These are phyloP conservation scores for Eucalyptus leucophloia DNA, from an alignment of 345 rosid species.

Conservation along the genomic window DNA sequence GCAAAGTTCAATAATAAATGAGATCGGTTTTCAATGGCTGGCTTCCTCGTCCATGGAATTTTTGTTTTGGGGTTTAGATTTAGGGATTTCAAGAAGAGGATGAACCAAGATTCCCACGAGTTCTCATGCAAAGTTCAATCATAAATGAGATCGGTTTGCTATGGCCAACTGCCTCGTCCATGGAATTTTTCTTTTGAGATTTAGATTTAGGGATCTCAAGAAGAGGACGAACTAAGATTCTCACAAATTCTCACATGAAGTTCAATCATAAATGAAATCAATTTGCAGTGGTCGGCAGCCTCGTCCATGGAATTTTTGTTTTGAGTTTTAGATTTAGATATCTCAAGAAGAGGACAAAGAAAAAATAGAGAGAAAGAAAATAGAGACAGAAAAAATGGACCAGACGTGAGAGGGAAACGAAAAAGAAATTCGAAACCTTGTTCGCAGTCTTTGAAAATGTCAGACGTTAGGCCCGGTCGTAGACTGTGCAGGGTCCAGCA, in stretches of 20 bases:
- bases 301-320: not conserved
- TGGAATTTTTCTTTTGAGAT: no score
- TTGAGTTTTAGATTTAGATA: no score
- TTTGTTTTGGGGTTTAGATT: not conserved
- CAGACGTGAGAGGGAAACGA: not conserved
- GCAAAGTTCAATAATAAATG: no score
- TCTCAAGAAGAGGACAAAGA: not conserved
- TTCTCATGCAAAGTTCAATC: no score
- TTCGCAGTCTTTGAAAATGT: not conserved
- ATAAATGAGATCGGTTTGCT: no score
- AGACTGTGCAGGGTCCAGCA: not conserved
- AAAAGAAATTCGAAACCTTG: rapidly evolving
- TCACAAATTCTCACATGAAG: not conserved
- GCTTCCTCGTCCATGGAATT: not conserved
- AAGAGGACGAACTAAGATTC: rapidly evolving
- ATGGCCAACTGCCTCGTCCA: no score
- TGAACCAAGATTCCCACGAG: not conserved
- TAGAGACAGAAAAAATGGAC: not conserved
- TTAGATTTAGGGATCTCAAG: no score
- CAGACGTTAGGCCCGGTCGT: not conserved
- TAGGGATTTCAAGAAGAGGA: not conserved
- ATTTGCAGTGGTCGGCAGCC: rapidly evolving
- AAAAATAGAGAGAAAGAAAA: not conserved
- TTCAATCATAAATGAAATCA: no score
- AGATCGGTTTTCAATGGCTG: not conserved